Percentiles rank a stretch among this genome's conserved stretches.
Evolutionary conservation across 2,329 filamentous ascomycete genomes (phyloP).

Genomic region (Karstenula rhodostoma): DNA sequence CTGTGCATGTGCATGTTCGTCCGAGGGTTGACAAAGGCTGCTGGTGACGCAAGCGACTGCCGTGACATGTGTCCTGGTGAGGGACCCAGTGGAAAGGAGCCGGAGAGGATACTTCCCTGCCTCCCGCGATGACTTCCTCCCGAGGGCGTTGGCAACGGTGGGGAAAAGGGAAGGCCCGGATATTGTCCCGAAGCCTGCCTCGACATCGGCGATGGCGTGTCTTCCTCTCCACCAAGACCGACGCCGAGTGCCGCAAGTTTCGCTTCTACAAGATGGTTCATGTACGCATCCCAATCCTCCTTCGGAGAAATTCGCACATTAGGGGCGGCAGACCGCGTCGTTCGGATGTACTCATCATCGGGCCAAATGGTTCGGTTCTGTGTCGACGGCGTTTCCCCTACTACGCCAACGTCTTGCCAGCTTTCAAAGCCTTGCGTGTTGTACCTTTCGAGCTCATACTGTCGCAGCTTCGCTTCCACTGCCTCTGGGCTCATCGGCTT

Average conservation of each 20-base stretch:
- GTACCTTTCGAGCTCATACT: constrained; percentile 76
- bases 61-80: constrained; percentile 65
- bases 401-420: constrained; percentile 54
- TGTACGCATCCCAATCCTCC: constrained; percentile 80
- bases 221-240: constrained; percentile 76
- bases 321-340: constrained; percentile 64
- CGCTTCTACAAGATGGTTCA: constrained; percentile 83
- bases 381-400: constrained; percentile 30
- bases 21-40: constrained; percentile 66
- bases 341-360: constrained; percentile 63
- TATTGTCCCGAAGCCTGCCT: constrained; percentile 77
- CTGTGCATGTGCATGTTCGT: constrained; percentile 68
- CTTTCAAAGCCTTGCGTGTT: constrained; percentile 73
- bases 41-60: constrained; percentile 76
- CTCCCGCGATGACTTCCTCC: constrained; percentile 73
- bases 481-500: constrained; percentile 59
- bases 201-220: constrained; percentile 69
- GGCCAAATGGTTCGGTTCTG: constrained; percentile 78
- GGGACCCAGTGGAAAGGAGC: constrained; percentile 64
- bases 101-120: constrained; percentile 64
- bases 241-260: constrained; percentile 93
- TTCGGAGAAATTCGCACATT: constrained; percentile 75
- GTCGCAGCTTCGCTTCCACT: constrained; percentile 67
- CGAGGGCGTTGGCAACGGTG: constrained; percentile 81
- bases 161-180: constrained; percentile 80